Evolutionary conservation across 352 stramenopile species (phyloP).

Genomic region (Phytopythium aichiense): DNA sequence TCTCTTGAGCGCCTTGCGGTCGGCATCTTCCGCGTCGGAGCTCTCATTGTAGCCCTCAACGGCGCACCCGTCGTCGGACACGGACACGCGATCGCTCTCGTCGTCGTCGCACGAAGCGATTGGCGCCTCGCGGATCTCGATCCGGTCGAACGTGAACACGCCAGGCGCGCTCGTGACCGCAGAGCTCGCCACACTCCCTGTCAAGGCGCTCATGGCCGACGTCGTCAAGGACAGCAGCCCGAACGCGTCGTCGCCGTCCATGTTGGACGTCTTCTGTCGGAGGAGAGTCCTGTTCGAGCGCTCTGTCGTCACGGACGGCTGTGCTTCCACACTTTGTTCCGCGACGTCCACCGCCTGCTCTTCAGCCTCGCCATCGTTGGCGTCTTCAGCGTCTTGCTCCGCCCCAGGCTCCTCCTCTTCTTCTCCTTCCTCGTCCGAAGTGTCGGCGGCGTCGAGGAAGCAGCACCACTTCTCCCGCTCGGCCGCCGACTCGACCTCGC

Average conservation of each 20-base stretch:
- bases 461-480: slow-evolving; percentile 26
- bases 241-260: slow-evolving; percentile 47
- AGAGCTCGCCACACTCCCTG: slow-evolving; percentile 10
- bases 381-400: background rate
- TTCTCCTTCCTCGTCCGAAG: background rate
- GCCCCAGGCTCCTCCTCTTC: slow-evolving; percentile 8
- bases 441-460: slow-evolving; percentile 1
- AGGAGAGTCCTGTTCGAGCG: background rate
- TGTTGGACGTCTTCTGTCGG: slow-evolving; percentile 5
- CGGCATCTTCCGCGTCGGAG: background rate
- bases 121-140: slow-evolving; percentile 27
- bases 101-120: slow-evolving; percentile 17
- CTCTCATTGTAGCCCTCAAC: slow-evolving; percentile 5
- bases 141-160: slow-evolving; percentile 46
- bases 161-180: slow-evolving; percentile 19
- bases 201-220: slow-evolving; percentile 33
- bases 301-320: background rate
- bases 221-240: slow-evolving; percentile 42
- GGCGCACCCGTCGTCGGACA: slow-evolving; percentile 5
- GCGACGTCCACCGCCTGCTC: no score
- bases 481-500: slow-evolving; percentile 5
- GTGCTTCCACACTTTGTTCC: background rate
- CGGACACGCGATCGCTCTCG: slow-evolving; percentile 9
- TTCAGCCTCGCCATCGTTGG: background rate
- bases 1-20: background rate